phyloP scores from a whole-genome alignment of 2,329 filamentous ascomycete genomes.

The Paraphaeosphaeria minitans region DNA sequence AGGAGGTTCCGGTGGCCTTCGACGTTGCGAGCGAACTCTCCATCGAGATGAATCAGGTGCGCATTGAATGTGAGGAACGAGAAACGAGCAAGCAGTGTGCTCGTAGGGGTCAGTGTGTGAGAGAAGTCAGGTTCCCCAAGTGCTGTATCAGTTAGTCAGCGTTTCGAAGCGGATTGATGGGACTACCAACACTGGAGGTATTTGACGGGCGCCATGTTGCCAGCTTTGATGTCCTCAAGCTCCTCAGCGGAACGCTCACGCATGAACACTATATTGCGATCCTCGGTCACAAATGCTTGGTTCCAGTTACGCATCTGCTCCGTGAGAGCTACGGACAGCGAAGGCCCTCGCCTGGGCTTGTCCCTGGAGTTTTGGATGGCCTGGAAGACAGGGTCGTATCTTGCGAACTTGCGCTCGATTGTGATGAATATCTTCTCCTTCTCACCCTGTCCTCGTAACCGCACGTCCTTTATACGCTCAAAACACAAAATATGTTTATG shows the following conservation, averaged over 20 bases:
- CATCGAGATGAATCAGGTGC: conserved; percentile 87
- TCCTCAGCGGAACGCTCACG: conserved; percentile 52
- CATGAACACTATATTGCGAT: conserved; percentile 69
- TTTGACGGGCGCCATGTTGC: conserved; percentile 36
- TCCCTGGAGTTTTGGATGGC: not conserved
- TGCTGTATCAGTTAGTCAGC: conserved; percentile 44
- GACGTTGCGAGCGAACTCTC: conserved; percentile 66
- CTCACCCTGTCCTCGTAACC: conserved; percentile 56
- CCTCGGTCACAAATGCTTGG: conserved; percentile 59
- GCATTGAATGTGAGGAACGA: conserved; percentile 87
- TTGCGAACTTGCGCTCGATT: conserved; percentile 60
- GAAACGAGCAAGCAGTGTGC: conserved; percentile 82
- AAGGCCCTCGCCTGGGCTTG: conserved; percentile 12
- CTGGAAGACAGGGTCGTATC: conserved; percentile 24
- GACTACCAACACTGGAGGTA: conserved; percentile 44
- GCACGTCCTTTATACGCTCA: conserved; percentile 55
- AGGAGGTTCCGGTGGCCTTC: conserved; percentile 79
- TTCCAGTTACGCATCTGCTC: conserved; percentile 20
- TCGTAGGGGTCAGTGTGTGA: conserved; percentile 68
- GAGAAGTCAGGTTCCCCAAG: conserved; percentile 59
- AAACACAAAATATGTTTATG: conserved; percentile 33
- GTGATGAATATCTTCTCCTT: conserved; percentile 62
- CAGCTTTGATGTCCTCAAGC: conserved; percentile 34
- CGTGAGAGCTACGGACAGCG: not conserved
- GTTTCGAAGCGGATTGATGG: not conserved